These are phyloP conservation scores for Thermochaetoides thermophila DNA, from an alignment of 495 filamentous ascomycete genomes.

Conservation along the genomic window DNA sequence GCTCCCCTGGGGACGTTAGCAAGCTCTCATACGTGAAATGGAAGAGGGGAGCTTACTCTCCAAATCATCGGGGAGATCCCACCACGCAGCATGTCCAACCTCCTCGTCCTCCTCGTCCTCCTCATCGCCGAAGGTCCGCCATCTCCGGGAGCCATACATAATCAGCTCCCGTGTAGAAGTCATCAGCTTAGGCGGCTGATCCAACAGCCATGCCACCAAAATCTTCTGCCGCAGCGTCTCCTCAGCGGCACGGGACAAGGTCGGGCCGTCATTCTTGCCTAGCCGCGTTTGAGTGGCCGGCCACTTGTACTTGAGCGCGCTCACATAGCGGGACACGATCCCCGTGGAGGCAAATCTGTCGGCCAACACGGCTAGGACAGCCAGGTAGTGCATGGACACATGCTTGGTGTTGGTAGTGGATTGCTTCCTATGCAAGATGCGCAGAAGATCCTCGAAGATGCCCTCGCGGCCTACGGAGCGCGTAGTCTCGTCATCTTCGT, in stretches of 20 bases:
- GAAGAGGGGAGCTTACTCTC: slow-evolving; percentile 41
- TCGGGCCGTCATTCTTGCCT: slow-evolving; percentile 24
- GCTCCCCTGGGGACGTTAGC: slow-evolving; percentile 39
- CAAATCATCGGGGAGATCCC: slow-evolving; percentile 53
- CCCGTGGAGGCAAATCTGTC: slow-evolving; percentile 46
- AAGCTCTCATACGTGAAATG: neutral
- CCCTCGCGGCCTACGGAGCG: slow-evolving; percentile 31
- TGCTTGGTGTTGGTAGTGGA: slow-evolving; percentile 21
- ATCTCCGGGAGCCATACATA: slow-evolving; percentile 47
- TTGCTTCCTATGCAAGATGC: slow-evolving; percentile 37
- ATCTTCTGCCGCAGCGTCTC: slow-evolving; percentile 48
- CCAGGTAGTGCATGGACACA: slow-evolving; percentile 36
- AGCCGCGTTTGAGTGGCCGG: slow-evolving; percentile 24
- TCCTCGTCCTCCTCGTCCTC: slow-evolving; percentile 22
- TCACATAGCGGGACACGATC: slow-evolving; percentile 32
- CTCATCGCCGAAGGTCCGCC: slow-evolving; percentile 32
- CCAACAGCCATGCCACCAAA: slow-evolving; percentile 42
- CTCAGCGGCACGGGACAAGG: slow-evolving; percentile 28
- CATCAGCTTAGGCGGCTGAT: slow-evolving; percentile 37
- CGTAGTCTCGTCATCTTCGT: slow-evolving; percentile 45
- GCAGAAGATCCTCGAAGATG: slow-evolving; percentile 42
- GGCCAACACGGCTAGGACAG: slow-evolving; percentile 49
- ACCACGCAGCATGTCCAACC: slow-evolving; percentile 51
- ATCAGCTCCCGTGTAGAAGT: slow-evolving; percentile 45
- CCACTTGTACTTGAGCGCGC: slow-evolving; percentile 31